A percentile compares a stretch with the other conserved stretches of the same genome.
Evolutionary conservation across 495 filamentous ascomycete genomes (phyloP).

Genomic region (Neurospora africana): DNA sequence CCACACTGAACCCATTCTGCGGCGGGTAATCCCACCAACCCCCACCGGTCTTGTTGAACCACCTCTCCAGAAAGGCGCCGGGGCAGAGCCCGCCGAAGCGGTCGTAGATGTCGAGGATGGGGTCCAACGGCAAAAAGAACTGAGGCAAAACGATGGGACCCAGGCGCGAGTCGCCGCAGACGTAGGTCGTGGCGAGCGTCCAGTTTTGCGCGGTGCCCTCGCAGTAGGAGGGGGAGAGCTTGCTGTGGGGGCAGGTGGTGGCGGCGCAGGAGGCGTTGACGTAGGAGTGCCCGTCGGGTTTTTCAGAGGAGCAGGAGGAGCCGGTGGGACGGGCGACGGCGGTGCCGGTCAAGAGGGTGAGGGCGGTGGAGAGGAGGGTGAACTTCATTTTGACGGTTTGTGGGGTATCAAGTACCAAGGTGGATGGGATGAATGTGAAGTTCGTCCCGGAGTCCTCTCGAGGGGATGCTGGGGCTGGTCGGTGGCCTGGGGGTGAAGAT

Average conservation of each 20-base stretch:
- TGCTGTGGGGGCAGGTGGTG: not conserved
- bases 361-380: not conserved
- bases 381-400: not conserved
- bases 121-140: conserved; percentile 26
- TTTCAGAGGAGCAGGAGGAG: not conserved
- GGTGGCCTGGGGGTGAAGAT: not conserved
- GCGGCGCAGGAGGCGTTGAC: not conserved
- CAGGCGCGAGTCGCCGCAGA: conserved; percentile 44
- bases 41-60: conserved; percentile 24
- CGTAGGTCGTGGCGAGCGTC: conserved; percentile 17
- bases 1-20: conserved; percentile 32
- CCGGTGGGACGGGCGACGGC: not conserved
- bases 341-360: not conserved
- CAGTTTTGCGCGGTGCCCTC: conserved; percentile 28
- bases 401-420: not conserved
- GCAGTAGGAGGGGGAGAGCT: conserved; percentile 17
- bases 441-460: not conserved
- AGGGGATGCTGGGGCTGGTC: not conserved
- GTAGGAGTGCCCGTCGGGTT: not conserved
- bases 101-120: conserved; percentile 30
- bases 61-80: conserved; percentile 36
- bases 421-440: not conserved
- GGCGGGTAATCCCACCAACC: conserved; percentile 35
- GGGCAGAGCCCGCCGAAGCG: conserved; percentile 41
- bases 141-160: conserved; percentile 35